Percentiles rank a stretch among this genome's conserved stretches.
Conservation (phyloP, 2,329 filamentous ascomycete species). For the Calonectria multiphialidica region DNA sequence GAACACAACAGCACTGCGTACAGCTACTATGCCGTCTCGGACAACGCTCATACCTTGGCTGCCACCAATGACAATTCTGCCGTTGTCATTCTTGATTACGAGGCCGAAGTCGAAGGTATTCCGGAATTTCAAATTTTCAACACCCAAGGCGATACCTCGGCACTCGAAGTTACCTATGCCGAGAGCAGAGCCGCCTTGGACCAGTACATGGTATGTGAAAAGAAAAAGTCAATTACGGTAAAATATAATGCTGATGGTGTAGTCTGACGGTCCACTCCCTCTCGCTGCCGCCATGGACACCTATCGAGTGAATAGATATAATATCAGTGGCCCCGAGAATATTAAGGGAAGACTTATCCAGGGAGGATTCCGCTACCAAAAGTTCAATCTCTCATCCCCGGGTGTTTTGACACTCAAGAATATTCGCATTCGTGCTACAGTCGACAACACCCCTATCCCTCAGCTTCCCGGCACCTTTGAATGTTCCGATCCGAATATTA, state of each 20-base stretch:
- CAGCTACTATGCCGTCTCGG: too few relatives aligned
- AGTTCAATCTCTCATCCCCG: background rate
- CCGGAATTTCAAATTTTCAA: background rate
- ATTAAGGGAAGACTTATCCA: background rate
- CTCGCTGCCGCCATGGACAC: background rate
- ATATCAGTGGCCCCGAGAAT: background rate
- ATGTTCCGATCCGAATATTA: background rate
- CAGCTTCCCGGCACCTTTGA: background rate
- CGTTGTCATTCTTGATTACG: conserved; percentile 13
- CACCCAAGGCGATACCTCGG: background rate
- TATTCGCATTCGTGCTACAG: background rate
- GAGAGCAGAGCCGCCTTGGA: conserved; percentile 1
- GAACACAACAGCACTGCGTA: too few relatives aligned
- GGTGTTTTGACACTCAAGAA: background rate
- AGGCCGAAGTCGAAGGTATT: conserved; percentile 9
- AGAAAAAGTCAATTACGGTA: background rate
- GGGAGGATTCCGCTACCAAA: background rate
- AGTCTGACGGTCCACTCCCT: background rate
- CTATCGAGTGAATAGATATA: background rate
- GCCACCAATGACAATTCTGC: background rate
- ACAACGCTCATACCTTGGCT: too few relatives aligned
- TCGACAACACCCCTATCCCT: background rate
- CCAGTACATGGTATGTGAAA: conserved; percentile 8
- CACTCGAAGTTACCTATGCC: conserved; percentile 9
- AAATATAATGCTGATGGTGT: background rate